Evolutionary conservation across 176 grass and related monocot species (phyloP), one percentile per base, ranked within the genome.

Genomic region (Paspalum notatum): DNA sequence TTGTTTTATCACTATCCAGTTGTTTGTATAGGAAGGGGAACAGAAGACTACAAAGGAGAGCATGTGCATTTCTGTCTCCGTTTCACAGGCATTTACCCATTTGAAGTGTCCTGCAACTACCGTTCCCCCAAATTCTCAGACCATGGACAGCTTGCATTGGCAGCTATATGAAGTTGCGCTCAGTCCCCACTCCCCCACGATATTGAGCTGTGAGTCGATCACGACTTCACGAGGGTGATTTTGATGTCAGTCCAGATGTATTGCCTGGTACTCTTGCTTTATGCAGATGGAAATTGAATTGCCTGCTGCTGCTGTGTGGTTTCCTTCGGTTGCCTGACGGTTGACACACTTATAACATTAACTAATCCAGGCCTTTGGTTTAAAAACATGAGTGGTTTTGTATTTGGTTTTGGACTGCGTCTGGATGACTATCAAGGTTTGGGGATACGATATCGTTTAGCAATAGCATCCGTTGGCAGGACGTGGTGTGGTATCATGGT

Each of bases 1-100:
- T 26, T 75, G 20, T 0, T 70, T 0, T 70, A 3, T 55, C 39
- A 75, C 62, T 44, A 69, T 79, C 74, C 39, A 51, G 80, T 24
- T 88, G 66, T 59, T 66, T 54, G 58, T 74, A 66, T 27, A 75
- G 26, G 40, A 56, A 54, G 22, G 60, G 15, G 22, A 40, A 77
- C 32, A 44, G 66, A 5, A 48, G 9, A 11, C 12, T 11, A 10
- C 24, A 49, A 40, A 53, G 21, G 18, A 41, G 59, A 71, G 7
- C 25, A 15, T 55, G 66, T 46, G 64, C 44, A 65, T 65, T 64
- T 64, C 25, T 49, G 7, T 22, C 46, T 16, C 39, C 9, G 46
- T 54, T 53, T 64, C 56, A 17, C 14, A 9, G 68, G 44, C 61
- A 65, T n/a, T 21, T 46, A 84, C 13, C 24, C 24, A 67, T 76